phyloP scores from a whole-genome alignment of 225 moss, liverwort and hornwort species.

The Sphagnum contortum region DNA sequence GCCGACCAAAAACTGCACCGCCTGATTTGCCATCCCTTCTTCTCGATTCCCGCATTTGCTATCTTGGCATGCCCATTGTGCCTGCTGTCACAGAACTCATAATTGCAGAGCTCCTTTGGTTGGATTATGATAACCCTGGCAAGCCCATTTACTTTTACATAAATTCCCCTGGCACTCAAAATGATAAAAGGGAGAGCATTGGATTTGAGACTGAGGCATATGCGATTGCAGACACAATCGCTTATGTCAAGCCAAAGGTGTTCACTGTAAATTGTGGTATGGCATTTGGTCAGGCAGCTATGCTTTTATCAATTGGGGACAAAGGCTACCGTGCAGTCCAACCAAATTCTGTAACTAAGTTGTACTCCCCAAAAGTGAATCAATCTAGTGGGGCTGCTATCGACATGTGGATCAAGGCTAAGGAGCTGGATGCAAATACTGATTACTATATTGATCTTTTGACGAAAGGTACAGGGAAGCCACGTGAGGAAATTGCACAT shows the following conservation, averaged over 20 bases:
- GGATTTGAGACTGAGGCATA: constrained; percentile 99
- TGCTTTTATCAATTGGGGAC: constrained; percentile 85
- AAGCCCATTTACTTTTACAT: constrained; percentile 99
- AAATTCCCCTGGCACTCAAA: constrained; percentile 95
- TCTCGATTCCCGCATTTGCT: constrained; percentile 92
- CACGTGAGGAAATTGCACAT: constrained; percentile 68
- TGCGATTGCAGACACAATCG: constrained; percentile 91
- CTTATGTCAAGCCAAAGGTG: constrained; percentile 89
- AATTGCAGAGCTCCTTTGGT: constrained; percentile 90
- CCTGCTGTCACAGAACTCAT: constrained; percentile 96
- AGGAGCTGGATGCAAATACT: constrained; percentile 86
- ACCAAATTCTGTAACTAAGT: constrained; percentile 89
- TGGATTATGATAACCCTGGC: constrained; percentile 86
- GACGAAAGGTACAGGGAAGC: constrained; percentile 78
- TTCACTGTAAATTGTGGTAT: constrained; percentile 96
- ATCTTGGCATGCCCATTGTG: constrained; percentile 97
- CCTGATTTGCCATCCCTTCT: constrained; percentile 97
- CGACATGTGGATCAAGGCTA: constrained; percentile 99
- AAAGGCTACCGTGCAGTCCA: constrained; percentile 94
- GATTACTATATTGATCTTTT: constrained; percentile 88
- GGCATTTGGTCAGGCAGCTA: constrained; percentile 96
- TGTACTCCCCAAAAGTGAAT: constrained; percentile 98
- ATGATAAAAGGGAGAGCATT: constrained; percentile 97
- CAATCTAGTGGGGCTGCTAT: constrained; percentile 84
- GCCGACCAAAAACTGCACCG: constrained; percentile 92